A percentile compares a stretch with the other conserved stretches of the same genome.
phyloP scores from a whole-genome alignment of 1,284 basidiomycete genomes.

The Moesziomyces sp. region DNA sequence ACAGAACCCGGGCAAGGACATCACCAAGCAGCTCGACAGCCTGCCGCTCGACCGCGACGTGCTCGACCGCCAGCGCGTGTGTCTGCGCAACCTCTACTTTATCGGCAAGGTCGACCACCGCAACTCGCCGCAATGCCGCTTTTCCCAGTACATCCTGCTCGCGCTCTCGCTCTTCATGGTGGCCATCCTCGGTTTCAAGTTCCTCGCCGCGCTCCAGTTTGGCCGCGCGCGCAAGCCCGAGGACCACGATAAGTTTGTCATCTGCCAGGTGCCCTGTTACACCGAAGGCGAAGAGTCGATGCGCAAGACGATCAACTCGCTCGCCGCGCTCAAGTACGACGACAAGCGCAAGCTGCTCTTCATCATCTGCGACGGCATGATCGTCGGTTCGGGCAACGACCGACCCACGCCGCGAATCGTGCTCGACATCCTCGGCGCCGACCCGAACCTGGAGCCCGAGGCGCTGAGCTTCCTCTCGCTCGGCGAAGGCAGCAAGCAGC shows the following conservation, averaged over 20 bases:
- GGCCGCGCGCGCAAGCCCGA: constrained; percentile 84
- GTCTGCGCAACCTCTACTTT: constrained; percentile 90
- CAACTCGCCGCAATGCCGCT: constrained; percentile 88
- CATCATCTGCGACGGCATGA: constrained; percentile 98
- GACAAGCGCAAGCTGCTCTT: constrained; percentile 96
- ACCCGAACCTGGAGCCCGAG: constrained; percentile 91
- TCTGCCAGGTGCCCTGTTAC: constrained; percentile 98
- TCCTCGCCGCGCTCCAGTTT: constrained; percentile 92
- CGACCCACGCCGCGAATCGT: constrained; percentile 78
- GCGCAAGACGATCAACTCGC: constrained; percentile 89
- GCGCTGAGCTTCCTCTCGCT: constrained; percentile 92
- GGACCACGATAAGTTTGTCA: constrained; percentile 97
- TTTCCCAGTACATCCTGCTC: constrained; percentile 90
- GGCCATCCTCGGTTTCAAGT: constrained; percentile 96
- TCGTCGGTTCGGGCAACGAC: constrained; percentile 90
- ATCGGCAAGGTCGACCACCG: constrained; percentile 92
- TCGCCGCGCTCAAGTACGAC: constrained; percentile 94
- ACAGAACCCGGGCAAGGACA: constrained; percentile 81
- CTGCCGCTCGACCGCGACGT: constrained; percentile 76
- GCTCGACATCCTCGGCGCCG: constrained; percentile 93
- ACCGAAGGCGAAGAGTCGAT: constrained; percentile 92
- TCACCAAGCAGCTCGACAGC: constrained; percentile 80
- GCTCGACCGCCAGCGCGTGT: constrained; percentile 83
- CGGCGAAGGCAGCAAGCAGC: constrained; percentile 93
- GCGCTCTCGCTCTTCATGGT: constrained; percentile 93